phyloP scores from a whole-genome alignment of 345 rosid genomes.

The Rhodamnia argentea region DNA sequence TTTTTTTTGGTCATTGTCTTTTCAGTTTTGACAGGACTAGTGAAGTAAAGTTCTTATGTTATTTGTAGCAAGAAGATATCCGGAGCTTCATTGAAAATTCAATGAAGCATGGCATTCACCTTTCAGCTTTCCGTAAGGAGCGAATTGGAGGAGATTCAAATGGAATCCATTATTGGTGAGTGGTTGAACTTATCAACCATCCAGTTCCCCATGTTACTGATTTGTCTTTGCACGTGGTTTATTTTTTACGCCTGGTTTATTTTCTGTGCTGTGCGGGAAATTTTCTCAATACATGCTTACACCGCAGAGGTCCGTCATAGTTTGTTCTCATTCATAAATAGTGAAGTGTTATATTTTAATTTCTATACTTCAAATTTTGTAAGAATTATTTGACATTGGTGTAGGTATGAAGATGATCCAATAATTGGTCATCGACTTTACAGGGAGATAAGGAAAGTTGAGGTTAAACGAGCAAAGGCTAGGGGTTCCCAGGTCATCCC shows the following conservation, averaged over 20 bases:
- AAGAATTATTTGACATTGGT: slow-evolving; percentile 12
- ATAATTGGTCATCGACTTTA: slow-evolving; percentile 86
- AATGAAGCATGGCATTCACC: slow-evolving; percentile 72
- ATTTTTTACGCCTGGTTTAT: neutral
- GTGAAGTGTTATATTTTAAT: neutral
- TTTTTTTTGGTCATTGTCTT: neutral
- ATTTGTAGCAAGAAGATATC: slow-evolving; percentile 91
- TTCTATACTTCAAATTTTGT: neutral
- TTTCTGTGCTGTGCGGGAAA: neutral
- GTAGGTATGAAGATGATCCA: slow-evolving; percentile 95
- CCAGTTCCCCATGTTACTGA: neutral
- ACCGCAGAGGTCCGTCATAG: neutral
- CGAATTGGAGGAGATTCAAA: slow-evolving; percentile 94
- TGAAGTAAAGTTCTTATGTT: neutral
- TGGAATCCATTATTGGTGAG: slow-evolving; percentile 88
- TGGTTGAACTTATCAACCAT: neutral
- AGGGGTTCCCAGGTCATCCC: slow-evolving; percentile 80
- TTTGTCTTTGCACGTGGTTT: neutral
- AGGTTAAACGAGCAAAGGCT: slow-evolving; percentile 60
- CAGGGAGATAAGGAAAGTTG: slow-evolving; percentile 85
- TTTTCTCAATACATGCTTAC: neutral
- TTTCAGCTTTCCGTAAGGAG: slow-evolving; percentile 79
- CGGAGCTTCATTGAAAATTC: slow-evolving; percentile 85
- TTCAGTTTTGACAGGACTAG: neutral
- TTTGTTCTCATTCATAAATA: neutral